Base-by-base conservation (phyloP, 257 asterid species). In the Voacanga thouarsii region DNA sequence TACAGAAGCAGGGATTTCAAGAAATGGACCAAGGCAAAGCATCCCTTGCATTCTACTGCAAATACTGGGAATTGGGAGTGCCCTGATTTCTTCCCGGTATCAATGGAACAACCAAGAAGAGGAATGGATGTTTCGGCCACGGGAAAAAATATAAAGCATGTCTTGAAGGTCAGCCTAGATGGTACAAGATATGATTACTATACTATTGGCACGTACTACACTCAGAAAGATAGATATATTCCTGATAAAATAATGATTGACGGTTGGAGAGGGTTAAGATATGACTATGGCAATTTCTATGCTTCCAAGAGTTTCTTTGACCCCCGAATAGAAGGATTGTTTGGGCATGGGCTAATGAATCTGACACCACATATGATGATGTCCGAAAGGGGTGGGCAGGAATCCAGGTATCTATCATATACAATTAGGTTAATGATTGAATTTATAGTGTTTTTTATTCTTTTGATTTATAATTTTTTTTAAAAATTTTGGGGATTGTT, bases 321-420 rank as follows among this genome's bases (percentile, higher is more conserved):
- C 6, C 66, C 59, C 11, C 75, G 75, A 68, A 78, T 23, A 41
- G 85, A 24, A 74, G 85, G 66, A 26, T 82, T 44, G 23, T 78
- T 10, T 82, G 85, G 85, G 85, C 71, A 49, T 82, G 85, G 85
- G 70, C 77, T 82, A 82, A 82, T 18, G 85, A 82, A 71, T 82
- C 85, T 23, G 85, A 82, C 12, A 63, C 80, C 5, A 63, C 19
- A 2, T 9, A 14, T 37, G 84, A 77, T 12, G 86, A 82, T 57
- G 75, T 66, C 1, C 47, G 6, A 21, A 85, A 85, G 61, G 88
- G 88, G 7, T 85, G 88, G 88, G 80, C 86, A 12, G 86, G 86
- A 24, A 72, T 79, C 47, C 79, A 77, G 84, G 84, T 81, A 61
- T 37, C 21, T 61, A 18, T 6, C 14, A 43, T 1, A 43, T 6